Conservation (phyloP, 345 rosid genomes). For the Salix exigua region DNA sequence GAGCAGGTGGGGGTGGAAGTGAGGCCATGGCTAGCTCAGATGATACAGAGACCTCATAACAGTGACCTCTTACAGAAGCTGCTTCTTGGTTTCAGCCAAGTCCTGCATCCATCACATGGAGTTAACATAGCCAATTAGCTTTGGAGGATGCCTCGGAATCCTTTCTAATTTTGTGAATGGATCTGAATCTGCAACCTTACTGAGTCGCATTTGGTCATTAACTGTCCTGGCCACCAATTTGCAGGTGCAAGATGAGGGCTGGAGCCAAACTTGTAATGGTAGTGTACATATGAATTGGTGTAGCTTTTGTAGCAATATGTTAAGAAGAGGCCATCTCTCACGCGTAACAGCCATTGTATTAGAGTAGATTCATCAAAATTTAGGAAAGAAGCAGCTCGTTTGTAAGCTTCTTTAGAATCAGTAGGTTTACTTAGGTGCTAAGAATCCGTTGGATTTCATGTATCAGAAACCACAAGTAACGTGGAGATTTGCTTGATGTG, state of each 20-base stretch:
- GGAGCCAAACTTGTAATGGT: constrained; percentile 4
- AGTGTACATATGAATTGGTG: constrained; percentile 20
- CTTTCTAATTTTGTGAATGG: neutral
- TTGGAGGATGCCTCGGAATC: neutral
- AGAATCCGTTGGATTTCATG: neutral
- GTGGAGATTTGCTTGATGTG: neutral
- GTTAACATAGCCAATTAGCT: neutral
- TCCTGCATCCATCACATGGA: neutral
- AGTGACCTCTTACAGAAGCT: neutral
- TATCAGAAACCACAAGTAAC: neutral
- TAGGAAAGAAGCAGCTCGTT: neutral
- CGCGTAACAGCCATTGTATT: neutral
- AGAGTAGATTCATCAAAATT: neutral
- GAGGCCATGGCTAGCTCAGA: constrained; percentile 63
- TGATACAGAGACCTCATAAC: constrained; percentile 36
- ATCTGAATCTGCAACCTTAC: neutral
- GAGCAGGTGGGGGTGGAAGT: constrained; percentile 29
- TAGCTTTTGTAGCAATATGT: constrained; percentile 3
- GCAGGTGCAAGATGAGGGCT: neutral
- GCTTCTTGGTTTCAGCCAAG: neutral
- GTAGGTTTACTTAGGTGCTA: neutral
- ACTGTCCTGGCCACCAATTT: neutral
- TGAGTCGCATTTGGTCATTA: neutral
- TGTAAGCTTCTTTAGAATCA: neutral
- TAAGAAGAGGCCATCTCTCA: neutral